A percentile compares a stretch with the other conserved stretches of the same genome.
Evolutionary conservation across 106 monocot genomes (phyloP).

Genomic region (Dioscorea alata): DNA sequence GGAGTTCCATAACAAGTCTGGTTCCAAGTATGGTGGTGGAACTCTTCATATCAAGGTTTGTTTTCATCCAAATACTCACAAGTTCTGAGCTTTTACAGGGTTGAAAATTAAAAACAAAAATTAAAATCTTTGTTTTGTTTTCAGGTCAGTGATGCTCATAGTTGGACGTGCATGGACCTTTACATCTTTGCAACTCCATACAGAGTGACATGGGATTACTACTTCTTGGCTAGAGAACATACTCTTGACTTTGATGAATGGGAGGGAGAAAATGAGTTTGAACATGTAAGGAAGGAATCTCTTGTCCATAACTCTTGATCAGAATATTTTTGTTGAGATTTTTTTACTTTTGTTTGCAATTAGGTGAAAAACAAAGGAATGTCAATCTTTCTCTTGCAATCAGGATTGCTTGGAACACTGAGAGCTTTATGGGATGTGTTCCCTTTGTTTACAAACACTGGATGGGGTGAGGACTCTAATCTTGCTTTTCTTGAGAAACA

Average conservation of each 20-base stretch:
- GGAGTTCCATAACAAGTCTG: slow-evolving; percentile 23
- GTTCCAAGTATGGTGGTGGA: slow-evolving; percentile 31
- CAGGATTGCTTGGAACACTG: slow-evolving; percentile 86
- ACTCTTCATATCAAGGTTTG: slow-evolving; percentile 46
- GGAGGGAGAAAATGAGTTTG: neutral
- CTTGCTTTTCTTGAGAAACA: slow-evolving; percentile 84
- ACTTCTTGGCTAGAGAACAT: slow-evolving; percentile 49
- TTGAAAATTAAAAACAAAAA: too few relatives aligned
- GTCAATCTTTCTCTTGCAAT: slow-evolving; percentile 76
- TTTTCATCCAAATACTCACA: too few relatives aligned
- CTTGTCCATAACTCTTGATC: too few relatives aligned
- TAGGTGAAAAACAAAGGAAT: slow-evolving; percentile 81
- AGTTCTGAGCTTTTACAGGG: too few relatives aligned
- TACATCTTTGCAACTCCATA: slow-evolving; percentile 84
- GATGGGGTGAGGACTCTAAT: slow-evolving; percentile 84
- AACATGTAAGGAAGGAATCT: neutral
- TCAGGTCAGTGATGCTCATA: slow-evolving; percentile 55
- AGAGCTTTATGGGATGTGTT: slow-evolving; percentile 90
- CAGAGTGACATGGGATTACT: slow-evolving; percentile 75
- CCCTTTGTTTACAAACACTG: slow-evolving; percentile 78
- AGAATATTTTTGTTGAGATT: too few relatives aligned
- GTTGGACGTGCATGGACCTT: slow-evolving; percentile 80
- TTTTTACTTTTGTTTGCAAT: neutral
- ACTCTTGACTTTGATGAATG: slow-evolving; percentile 9
- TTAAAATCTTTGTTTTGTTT: neutral